Evolutionary conservation across 345 rosid genomes (phyloP), one percentile per base, ranked within the genome.

Genomic region (Draba incana): DNA sequence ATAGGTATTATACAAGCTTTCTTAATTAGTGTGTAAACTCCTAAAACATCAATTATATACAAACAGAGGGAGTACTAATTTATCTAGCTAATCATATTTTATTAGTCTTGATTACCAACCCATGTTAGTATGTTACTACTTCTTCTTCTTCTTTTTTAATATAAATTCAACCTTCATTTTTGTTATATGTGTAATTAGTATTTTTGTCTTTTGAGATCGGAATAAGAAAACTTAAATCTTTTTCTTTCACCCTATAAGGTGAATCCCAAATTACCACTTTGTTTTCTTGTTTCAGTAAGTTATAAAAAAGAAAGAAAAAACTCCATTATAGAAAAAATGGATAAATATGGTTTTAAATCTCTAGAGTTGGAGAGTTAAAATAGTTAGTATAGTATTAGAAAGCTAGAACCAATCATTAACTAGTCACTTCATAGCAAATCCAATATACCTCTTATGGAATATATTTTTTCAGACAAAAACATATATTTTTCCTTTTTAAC

Each of bases 401-500:
- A 71, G 68, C 6, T 51, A 23, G 9, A 54, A 23, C 55, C 20
- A 70, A 31, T 61, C 41, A 51, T 30, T 42, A 53, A 61, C 44
- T 30, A 10, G 33, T 12, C 31, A 45, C n/a, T 25, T 2, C 16
- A 57, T 13, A 68, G 23, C 62, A 68, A 25, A 44, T n/a, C 27
- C 39, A 58, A n/a, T 33, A 27, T 45, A 63, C 45, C 64, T 12
- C 33, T 53, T 9, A 41, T 23, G 41, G 60, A 50, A 57, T 64
- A 57, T 65, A 57, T 65, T n/a, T 49, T 57, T 46, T 41, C 43
- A 65, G 37, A 57, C 37, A 49, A 59, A 48, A 51, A 50, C 56
- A 59, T 51, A 59, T 44, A 43, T 52, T 55, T 66, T 74, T 74
- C 77, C 72, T 25, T 59, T 66, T 12, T 4, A 66, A 51, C 10